These are phyloP conservation scores for Rubroboletus satanas DNA, from an alignment of 768 basidiomycete genomes.

Conservation along the genomic window DNA sequence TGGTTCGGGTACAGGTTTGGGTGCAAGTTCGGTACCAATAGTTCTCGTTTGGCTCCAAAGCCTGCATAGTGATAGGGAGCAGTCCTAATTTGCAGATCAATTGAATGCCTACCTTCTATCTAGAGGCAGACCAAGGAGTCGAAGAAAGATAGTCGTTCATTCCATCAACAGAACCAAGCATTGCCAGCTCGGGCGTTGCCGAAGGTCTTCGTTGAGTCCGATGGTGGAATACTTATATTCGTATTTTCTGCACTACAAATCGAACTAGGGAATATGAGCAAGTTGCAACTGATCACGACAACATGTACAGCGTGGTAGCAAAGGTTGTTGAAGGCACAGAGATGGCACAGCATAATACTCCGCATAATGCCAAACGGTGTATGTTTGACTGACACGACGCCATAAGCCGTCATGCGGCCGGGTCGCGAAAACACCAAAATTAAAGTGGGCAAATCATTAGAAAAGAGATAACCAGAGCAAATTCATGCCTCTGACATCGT, in stretches of 20 bases:
- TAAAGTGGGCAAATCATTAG: constrained; percentile 7
- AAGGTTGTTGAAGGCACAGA: constrained; percentile 18
- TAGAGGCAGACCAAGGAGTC: not conserved
- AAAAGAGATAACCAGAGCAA: constrained; percentile 9
- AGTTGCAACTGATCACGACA: constrained; percentile 23
- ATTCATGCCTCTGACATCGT: constrained; percentile 40
- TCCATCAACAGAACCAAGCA: not conserved
- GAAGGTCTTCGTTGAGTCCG: not conserved
- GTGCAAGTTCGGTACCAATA: not conserved
- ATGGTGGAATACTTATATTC: constrained; percentile 13
- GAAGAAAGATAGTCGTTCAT: not conserved
- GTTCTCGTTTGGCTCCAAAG: no score
- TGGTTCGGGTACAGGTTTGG: not conserved
- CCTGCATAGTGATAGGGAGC: not conserved
- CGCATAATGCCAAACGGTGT: constrained; percentile 19
- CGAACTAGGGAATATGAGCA: constrained; percentile 24
- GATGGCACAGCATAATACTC: constrained; percentile 22
- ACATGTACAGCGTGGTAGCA: constrained; percentile 29
- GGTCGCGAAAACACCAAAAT: constrained; percentile 16
- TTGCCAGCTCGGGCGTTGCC: constrained; percentile 3
- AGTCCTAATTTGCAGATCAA: not conserved
- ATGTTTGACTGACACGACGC: constrained; percentile 18
- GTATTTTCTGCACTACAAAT: constrained; percentile 19
- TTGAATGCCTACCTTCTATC: not conserved
- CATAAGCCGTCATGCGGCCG: constrained; percentile 3